Evolutionary conservation across 176 grass and related monocot species (phyloP).

Genomic region (Paspalum vaginatum): DNA sequence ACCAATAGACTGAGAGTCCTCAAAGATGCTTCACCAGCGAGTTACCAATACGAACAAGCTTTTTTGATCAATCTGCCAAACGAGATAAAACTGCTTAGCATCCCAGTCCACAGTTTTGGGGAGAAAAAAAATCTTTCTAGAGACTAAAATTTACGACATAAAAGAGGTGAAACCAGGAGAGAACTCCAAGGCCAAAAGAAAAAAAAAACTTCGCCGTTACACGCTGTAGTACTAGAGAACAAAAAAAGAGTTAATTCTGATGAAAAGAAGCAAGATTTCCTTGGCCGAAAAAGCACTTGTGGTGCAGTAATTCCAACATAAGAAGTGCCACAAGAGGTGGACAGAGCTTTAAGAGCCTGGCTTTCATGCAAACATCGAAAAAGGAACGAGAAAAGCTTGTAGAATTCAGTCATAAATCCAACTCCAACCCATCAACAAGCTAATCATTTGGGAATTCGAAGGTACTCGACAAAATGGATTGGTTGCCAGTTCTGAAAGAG

Average conservation of each 20-base stretch:
- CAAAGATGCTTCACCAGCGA: conserved; percentile 3
- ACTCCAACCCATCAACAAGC: conserved; percentile 11
- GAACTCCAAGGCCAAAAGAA: conserved; percentile 26
- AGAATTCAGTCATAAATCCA: conserved; percentile 33
- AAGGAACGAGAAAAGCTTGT: background rate
- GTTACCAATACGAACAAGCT: background rate
- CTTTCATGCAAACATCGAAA: conserved; percentile 28
- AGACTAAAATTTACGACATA: conserved; percentile 16
- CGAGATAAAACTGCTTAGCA: conserved; percentile 39
- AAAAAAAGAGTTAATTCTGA: conserved; percentile 16
- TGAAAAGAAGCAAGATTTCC: conserved; percentile 19
- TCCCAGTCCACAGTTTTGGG: background rate
- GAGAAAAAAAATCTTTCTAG: background rate
- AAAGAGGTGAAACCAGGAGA: conserved; percentile 41
- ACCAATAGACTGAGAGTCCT: background rate
- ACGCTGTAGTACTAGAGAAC: conserved; percentile 12
- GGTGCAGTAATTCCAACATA: conserved; percentile 4
- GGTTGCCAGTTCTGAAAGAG: conserved; percentile 15
- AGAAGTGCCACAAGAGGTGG: background rate
- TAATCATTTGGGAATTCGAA: background rate
- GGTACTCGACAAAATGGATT: background rate
- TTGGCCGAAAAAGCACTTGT: conserved; percentile 2
- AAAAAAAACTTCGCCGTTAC: background rate
- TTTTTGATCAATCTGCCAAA: conserved; percentile 47
- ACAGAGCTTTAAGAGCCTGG: conserved; percentile 40